Evolutionary conservation across 2,329 filamentous ascomycete species (phyloP), one percentile per base, ranked within the genome.

Genomic region (Ceratocystis destructans): DNA sequence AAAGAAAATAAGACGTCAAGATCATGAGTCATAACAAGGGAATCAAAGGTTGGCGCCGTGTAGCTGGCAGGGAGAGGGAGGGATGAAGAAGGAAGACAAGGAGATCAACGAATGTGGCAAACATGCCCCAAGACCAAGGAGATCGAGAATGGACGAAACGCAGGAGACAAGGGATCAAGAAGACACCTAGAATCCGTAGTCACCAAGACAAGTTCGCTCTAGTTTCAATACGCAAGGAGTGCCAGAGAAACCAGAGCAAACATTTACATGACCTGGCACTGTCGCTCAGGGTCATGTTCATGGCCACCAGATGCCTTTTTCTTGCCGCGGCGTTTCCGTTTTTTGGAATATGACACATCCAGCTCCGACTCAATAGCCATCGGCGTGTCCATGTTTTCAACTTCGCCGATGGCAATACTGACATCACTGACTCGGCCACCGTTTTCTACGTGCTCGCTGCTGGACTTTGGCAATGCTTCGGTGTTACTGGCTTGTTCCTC

Each of bases 241-340:
- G 37, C 15, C 3, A 17, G 46, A 48, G 17, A 48, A 22, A 8
- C 4, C 12, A 41, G 12, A 12, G 15, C 2, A 41, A 15, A 3
- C 22, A 12, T 15, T 62, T 55, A 68, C 67, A 68, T 68, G 17
- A 68, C 44, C 8, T 20, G 6, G 33, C 67, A 68, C 41, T 68
- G 67, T 10, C 67, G 64, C 31, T 68, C 67, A 28, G 62, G 62
- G 15, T 66, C 61, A 10, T 57, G 37, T 3, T 50, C 66, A 28
- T 62, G 37, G 8, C 50, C 41, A n/a, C 33, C 50, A 17, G 53
- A 33, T 41, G 61, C 61, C 53, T 45, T 59, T 31, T 68, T 68
- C 64, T 68, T 68, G 8, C 64, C 64, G 1, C 67, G 67, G 7
- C 64, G 64, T 15, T 44, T 61, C 5, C 64, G 59, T 33, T 61